Percentiles rank a stretch among this genome's conserved stretches.
Evolutionary conservation across 139 green algal genomes (phyloP).

Genomic region (Picochlorum costavermella): DNA sequence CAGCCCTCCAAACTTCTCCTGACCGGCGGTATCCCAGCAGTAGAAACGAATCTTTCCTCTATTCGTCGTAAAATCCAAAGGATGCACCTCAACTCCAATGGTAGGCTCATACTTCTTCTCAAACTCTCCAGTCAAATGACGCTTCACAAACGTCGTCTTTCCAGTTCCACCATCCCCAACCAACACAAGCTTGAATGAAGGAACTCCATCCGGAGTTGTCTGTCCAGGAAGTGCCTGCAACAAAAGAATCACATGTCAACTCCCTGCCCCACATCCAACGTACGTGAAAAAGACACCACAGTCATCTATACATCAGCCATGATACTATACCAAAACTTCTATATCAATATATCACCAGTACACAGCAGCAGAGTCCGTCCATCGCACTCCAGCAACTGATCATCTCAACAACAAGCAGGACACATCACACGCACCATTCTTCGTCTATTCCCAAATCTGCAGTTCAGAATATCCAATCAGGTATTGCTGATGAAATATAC

Average conservation of each 20-base stretch:
- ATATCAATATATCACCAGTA: too few relatives aligned
- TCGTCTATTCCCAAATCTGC: too few relatives aligned
- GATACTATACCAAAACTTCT: too few relatives aligned
- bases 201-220: slow-evolving; percentile 63
- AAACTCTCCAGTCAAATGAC: slow-evolving; percentile 97
- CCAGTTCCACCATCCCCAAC: slow-evolving; percentile 96
- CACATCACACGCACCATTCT: too few relatives aligned
- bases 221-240: slow-evolving; percentile 64
- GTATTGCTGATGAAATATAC: too few relatives aligned
- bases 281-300: not conserved
- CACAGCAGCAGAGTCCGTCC: too few relatives aligned
- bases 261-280: not conserved
- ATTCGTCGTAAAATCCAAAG: slow-evolving; percentile 98
- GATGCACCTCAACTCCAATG: slow-evolving; percentile 98
- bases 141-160: slow-evolving; percentile 98
- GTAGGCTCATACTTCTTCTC: slow-evolving; percentile 99
- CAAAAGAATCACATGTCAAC: not conserved
- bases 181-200: slow-evolving; percentile 95
- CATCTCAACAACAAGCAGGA: too few relatives aligned
- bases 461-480: too few relatives aligned
- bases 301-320: too few relatives aligned
- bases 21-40: slow-evolving; percentile 99
- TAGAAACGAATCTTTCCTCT: slow-evolving; percentile 95
- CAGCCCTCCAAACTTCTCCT: slow-evolving; percentile 97
- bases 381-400: too few relatives aligned